A percentile compares a stretch with the other conserved stretches of the same genome.
These are phyloP conservation scores for Gastrolobium bilobum DNA, from an alignment of 306 rosid species.

Conservation along the genomic window DNA sequence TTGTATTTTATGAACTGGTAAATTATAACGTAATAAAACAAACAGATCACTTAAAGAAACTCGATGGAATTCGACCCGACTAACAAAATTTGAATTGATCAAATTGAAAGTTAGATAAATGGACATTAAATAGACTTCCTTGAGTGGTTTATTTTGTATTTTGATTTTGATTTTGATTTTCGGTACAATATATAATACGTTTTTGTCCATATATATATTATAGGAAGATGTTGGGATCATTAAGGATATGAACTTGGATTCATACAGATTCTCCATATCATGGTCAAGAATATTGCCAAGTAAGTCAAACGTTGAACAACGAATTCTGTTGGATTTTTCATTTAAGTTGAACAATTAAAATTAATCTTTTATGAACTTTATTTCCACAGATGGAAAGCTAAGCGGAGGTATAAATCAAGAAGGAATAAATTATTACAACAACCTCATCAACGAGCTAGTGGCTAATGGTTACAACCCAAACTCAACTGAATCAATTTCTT, in stretches of 20 bases:
- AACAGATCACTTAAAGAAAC: too few species aligned
- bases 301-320: constrained; percentile 40
- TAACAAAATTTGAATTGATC: neutral
- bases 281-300: constrained; percentile 83
- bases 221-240: constrained; percentile 72
- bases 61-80: too few species aligned
- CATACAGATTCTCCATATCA: constrained; percentile 75
- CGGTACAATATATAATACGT: neutral
- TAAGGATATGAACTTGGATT: constrained; percentile 69
- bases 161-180: neutral
- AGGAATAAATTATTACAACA: constrained; percentile 68
- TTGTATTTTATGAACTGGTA: too few species aligned
- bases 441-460: constrained; percentile 64
- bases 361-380: neutral
- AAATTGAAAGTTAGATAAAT: neutral
- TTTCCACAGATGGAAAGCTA: constrained; percentile 58
- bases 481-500: neutral
- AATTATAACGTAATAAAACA: too few species aligned
- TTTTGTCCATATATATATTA: neutral
- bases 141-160: neutral
- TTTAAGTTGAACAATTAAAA: neutral
- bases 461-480: constrained; percentile 52
- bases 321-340: neutral
- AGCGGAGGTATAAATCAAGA: constrained; percentile 68
- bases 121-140: neutral